phyloP scores from a whole-genome alignment of 495 filamentous ascomycete species.

The Aspergillus bridgeri region DNA sequence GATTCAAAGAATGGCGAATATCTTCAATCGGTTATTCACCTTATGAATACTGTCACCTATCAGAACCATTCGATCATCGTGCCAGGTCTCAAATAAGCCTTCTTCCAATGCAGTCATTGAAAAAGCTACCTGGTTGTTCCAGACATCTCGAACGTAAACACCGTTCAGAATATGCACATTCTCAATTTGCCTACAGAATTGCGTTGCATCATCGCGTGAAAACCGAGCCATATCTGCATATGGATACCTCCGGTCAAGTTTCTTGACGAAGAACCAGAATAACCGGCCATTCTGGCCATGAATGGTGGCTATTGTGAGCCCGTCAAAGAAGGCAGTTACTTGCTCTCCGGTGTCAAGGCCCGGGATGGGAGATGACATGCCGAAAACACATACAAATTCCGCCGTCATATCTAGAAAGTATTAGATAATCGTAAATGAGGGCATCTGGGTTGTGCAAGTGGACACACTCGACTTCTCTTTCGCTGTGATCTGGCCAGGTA shows the following conservation, averaged over 20 bases:
- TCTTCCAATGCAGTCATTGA: slow-evolving; percentile 26
- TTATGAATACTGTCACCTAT: slow-evolving; percentile 30
- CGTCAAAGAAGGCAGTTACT: slow-evolving; percentile 14
- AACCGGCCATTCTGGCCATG: slow-evolving; percentile 17
- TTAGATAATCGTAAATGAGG: background rate
- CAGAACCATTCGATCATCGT: slow-evolving; percentile 20
- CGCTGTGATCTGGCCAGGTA: slow-evolving; percentile 17
- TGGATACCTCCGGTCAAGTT: slow-evolving; percentile 35
- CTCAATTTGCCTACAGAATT: slow-evolving; percentile 5
- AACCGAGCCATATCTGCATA: slow-evolving; percentile 19
- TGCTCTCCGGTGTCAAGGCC: slow-evolving; percentile 16
- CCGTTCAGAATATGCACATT: slow-evolving; percentile 15
- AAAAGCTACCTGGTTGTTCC: slow-evolving; percentile 15
- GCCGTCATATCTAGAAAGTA: slow-evolving; percentile 14
- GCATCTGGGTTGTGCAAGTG: background rate
- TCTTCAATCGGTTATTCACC: slow-evolving; percentile 7
- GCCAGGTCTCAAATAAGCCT: slow-evolving; percentile 20
- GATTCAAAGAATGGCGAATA: background rate
- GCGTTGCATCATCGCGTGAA: slow-evolving; percentile 9
- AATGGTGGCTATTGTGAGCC: slow-evolving; percentile 15
- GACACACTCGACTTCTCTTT: slow-evolving; percentile 18
- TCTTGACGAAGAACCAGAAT: slow-evolving; percentile 38
- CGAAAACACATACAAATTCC: slow-evolving; percentile 23
- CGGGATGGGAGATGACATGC: slow-evolving; percentile 19
- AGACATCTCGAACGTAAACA: slow-evolving; percentile 18